These are phyloP conservation scores for Beauveria sp. DNA, from an alignment of 2,329 filamentous ascomycete genomes.

Conservation along the genomic window DNA sequence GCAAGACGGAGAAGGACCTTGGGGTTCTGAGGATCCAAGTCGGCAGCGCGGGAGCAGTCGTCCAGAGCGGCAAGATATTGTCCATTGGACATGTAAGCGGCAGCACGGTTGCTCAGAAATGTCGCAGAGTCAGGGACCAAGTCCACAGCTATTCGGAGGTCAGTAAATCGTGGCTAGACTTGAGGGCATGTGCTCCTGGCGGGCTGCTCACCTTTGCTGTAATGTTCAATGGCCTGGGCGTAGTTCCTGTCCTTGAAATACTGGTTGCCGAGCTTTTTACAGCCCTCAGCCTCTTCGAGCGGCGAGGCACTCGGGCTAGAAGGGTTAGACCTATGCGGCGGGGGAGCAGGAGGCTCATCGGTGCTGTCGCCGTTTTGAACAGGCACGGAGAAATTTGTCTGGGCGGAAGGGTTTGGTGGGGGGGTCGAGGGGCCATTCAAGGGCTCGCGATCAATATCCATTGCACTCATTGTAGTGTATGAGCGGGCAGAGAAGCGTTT, in stretches of 20 bases:
- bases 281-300: slow-evolving; percentile 75
- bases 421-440: slow-evolving; percentile 46
- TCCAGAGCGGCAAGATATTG: slow-evolving; percentile 74
- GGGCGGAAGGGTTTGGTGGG: slow-evolving; percentile 33
- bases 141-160: slow-evolving; percentile 69
- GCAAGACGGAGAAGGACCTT: slow-evolving; percentile 86
- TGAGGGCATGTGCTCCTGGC: neutral
- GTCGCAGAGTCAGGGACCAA: slow-evolving; percentile 78
- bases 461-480: slow-evolving; percentile 51
- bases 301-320: slow-evolving; percentile 47
- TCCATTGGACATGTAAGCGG: slow-evolving; percentile 83
- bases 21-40: slow-evolving; percentile 75
- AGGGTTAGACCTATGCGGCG: slow-evolving; percentile 61
- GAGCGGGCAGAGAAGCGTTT: slow-evolving; percentile 66
- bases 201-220: slow-evolving; percentile 70
- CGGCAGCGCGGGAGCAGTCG: slow-evolving; percentile 75
- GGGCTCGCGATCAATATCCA: slow-evolving; percentile 69
- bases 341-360: slow-evolving; percentile 53
- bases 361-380: slow-evolving; percentile 40
- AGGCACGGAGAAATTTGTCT: slow-evolving; percentile 42
- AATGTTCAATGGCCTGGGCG: slow-evolving; percentile 78
- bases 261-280: slow-evolving; percentile 90
- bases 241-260: slow-evolving; percentile 96
- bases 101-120: slow-evolving; percentile 90
- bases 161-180: slow-evolving; percentile 11